Percentiles rank a stretch among this genome's conserved stretches.
Conservation (phyloP, 2,329 filamentous ascomycete species). For the Pleoardoris graminearum region DNA sequence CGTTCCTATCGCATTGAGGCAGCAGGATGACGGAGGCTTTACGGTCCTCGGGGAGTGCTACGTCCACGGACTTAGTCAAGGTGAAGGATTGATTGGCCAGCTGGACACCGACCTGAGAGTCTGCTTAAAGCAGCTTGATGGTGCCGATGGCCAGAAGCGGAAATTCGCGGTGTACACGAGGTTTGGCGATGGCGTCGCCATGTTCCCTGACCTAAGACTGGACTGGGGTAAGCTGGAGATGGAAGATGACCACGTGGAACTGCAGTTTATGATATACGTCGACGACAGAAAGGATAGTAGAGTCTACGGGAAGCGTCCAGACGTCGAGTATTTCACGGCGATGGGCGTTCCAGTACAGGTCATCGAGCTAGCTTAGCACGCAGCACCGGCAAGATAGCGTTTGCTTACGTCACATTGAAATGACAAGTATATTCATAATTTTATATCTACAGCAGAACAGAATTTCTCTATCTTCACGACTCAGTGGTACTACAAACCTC, state of each 20-base stretch:
- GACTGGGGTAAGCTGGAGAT: neutral
- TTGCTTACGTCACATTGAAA: too few relatives aligned
- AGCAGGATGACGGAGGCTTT: neutral
- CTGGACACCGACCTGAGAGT: neutral
- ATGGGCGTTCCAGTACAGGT: neutral
- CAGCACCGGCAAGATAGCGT: neutral
- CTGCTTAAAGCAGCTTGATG: too few relatives aligned
- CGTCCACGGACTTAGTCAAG: slow-evolving; percentile 4
- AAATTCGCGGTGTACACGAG: neutral
- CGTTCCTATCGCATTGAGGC: neutral
- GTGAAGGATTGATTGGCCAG: neutral
- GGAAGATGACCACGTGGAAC: neutral
- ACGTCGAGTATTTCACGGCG: neutral
- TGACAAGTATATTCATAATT: slow-evolving; percentile 2
- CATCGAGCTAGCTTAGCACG: neutral
- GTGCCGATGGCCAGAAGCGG: too few relatives aligned
- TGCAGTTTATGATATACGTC: neutral
- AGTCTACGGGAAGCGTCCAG: neutral
- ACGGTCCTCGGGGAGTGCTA: slow-evolving; percentile 4
- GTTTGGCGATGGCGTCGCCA: neutral
- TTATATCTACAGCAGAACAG: slow-evolving; percentile 9
- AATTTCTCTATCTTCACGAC: slow-evolving; percentile 3
- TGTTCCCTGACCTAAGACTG: neutral
- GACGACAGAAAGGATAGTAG: neutral
- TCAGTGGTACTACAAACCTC: neutral